Base-by-base conservation (phyloP, 371 early-diverging fungal genomes). In the Parasitella parasitica region DNA sequence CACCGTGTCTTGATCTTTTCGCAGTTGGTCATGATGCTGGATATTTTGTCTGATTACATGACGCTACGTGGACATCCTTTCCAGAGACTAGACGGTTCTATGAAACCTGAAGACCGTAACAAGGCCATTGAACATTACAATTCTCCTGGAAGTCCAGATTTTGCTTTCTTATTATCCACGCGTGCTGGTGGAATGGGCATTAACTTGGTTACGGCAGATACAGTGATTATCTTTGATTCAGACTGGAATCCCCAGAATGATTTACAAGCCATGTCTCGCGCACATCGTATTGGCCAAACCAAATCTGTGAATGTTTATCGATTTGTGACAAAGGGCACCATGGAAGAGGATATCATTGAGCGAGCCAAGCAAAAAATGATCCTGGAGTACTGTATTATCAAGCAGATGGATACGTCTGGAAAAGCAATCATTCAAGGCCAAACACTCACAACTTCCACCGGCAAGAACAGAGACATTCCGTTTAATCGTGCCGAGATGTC, bases 171-270 rank as follows among this genome's bases (percentile, higher is more conserved):
- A 63, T 81, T 99, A n/a, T 97, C 97, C 3, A 99, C 99, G 4
- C 89, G 95, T 37, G 99, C 99, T 12, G 99, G 99, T 50, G 99
- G 99, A 12, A 87, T 99, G 64, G 99, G 99, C 35, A 93, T 99
- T 70, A 99, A 99, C 69, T 76, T 99, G 38, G 95, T 93, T 30
- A 96, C 97, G 0, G 99, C 99, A 0, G 99, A 99, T 71, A 98
- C 97, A 0, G 99, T 99, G 5, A 95, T 99, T 58, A 93, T 99
- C 55, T 99, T 97, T 80, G 99, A 99, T 71, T 95, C 96, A 28
- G 99, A 99, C 72, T 99, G 99, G 94, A 99, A 99, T 73, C 99
- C 99, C 4, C 99, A 99, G 73, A 99, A 97, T 70, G 99, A 99
- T 72, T 75, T 99, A 52, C 99, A 99, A 78, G 99, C 99, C 36